Evolutionary conservation across 2,329 filamentous ascomycete species (phyloP), one percentile per base, ranked within the genome.

Genomic region (Didymella exigua): DNA sequence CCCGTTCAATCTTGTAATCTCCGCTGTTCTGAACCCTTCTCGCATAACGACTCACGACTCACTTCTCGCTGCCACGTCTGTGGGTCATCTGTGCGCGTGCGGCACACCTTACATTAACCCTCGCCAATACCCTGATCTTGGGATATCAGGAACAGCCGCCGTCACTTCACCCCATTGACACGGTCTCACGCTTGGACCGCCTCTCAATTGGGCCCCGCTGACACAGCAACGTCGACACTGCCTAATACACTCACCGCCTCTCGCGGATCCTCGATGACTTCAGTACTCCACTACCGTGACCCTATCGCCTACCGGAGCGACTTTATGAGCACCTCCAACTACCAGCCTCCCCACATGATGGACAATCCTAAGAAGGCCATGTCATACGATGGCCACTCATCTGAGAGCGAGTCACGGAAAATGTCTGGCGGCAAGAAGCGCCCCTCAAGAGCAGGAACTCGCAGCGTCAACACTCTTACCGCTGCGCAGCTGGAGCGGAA

Each of bases 401-500:
- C 74, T 30, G 73, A 69, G 52, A 75, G 72, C 21, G 73, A 76
- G 48, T 68, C 70, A 19, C 74, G 69, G 59, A 74, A 69, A 56
- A 72, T 67, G 58, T 70, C 69, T 1, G 72, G 73, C 24, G 63
- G 67, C 51, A 81, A 80, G 70, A 79, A 80, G 63, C 73, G 80
- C 33, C 77, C 78, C 16, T 83, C 82, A 40, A 77, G 83, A 68
- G 81, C 82, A 30, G 82, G 83, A 10, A 82, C 82, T 38, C 79
- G 83, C 54, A 85, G 82, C 67, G 83, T 85, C 36, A 81, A 80
- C 31, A 82, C 81, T 9, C 74, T 86, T 49, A 84, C 82, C 14
- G 78, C 81, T 27, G 82, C 83, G 54, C 83, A 85, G 64, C 74
- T 86, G 43, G 83, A 85, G 63, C 76, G 83, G 45, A 86, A 86